Evolutionary conservation across 306 rosid genomes (phyloP), one percentile per base, ranked within the genome.

Genomic region (Acacia melanoxylon): DNA sequence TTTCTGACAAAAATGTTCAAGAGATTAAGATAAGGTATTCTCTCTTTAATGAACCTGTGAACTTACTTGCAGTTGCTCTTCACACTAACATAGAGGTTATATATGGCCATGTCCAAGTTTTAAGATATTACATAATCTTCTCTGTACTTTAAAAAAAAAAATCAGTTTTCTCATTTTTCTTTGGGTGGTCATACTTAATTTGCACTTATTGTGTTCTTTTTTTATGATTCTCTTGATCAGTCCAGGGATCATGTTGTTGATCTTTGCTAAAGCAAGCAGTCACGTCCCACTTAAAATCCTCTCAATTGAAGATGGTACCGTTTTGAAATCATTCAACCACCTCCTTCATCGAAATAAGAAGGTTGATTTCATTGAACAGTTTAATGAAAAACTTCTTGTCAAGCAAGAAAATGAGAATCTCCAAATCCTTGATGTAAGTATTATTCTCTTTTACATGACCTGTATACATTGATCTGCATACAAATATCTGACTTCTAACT

Each of bases 331-430:
- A 40, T 96, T 96, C 92, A 92, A 88, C 81, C 99, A 96, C 87
- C 94, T 94, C 58, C 99, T 96, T 82, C 97, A 84, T 84, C 93
- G 97, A 83, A 96, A 92, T 85, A 96, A 90, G 93, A 96, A 96
- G 89, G 99, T 96, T 75, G 99, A 96, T 90, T 96, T 96, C 86
- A 96, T 96, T 65, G 99, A 96, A 86, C 99, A 94, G 82, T 96
- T 96, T 85, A 96, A 96, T 48, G 99, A 96, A 85, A 96, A 96
- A 91, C 97, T 96, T 81, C 99, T 96, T 72, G 99, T 96, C 84
- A 94, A 96, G 91, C 99, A 96, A 88, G 98, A 96, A 85, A 91
- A 94, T 84, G 99, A 96, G 88, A 96, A 96, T 88, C 98, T 94
- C 51, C 97, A 96, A 83, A 96, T 96, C 75, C 97, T 94, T 80